Base-by-base conservation (phyloP, 768 basidiomycete species). In the Nidularia pulvinata region DNA sequence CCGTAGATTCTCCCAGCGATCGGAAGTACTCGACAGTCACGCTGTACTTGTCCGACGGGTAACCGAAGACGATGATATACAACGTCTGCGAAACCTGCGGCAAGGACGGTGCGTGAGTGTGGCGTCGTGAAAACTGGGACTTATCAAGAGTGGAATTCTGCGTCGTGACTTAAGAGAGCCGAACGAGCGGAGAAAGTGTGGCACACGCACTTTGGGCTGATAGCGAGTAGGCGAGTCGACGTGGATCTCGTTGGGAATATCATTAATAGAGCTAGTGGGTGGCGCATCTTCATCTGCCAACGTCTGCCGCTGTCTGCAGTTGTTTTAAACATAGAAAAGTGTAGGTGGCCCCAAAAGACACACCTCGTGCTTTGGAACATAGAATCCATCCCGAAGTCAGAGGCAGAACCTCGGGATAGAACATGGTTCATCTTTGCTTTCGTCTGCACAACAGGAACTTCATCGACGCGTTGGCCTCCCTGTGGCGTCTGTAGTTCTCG, bases 21-120 rank as follows among this genome's bases (percentile, higher is more conserved):
- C 79, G 81, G 74, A 92, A 89, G 66, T 89, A 89, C 61, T 89
- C 88, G 13, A 82, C 83, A 0, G 88, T 84, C 13, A 85, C 64
- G 50, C 80, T 83, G 65, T 88, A 89, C 62, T 85, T 85, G 67
- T 93, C 89, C 33, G 83, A 74, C 5, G 93, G 92, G 65, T 93
- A 95, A n/a, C 93, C 93, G 56, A 93, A 95, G 49, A 95, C 84
- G 61, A 93, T 76, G 35, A 95, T 76, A 61, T 87, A 88, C 32
- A 81, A 65, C 2, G 80, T 74, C 30, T 55, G 53, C 32, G 82
- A 78, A 9, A 69, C 48, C 5, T 72, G 55, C 42, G 66, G 54
- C n/a, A 69, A 54, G 33, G 72, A 51, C 37, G 62, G 65, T 55
- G 54, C 55, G 33, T 56, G 74, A 57, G 57, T 63, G 22, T 65